A percentile compares a stretch with the other conserved stretches of the same genome.
Conservation (phyloP, 2,329 filamentous ascomycete species). For the Phialophora verrucosa region DNA sequence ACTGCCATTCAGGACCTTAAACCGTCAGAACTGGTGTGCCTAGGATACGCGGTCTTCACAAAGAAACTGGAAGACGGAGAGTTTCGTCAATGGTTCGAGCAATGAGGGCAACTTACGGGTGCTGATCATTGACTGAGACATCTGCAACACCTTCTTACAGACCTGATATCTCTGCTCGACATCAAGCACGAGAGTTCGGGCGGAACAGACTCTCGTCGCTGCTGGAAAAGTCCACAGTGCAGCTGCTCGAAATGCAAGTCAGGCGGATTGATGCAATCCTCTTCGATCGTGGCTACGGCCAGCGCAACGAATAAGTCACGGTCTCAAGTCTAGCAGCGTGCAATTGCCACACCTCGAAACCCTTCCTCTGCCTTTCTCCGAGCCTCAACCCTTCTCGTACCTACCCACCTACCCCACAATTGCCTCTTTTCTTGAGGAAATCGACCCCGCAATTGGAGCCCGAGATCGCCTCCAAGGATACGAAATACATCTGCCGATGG, state of each 20-base stretch:
- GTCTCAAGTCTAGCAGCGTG: too few species aligned
- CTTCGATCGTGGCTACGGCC: too few species aligned
- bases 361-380: not conserved
- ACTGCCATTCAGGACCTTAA: too few species aligned
- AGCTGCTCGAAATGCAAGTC: not conserved
- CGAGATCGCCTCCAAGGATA: not conserved
- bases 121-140: not conserved
- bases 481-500: not conserved
- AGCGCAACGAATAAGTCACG: too few species aligned
- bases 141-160: not conserved
- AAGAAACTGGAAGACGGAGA: not conserved
- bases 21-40: not conserved
- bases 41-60: not conserved
- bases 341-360: not conserved
- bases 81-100: not conserved
- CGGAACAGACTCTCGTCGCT: not conserved
- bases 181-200: not conserved
- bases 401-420: not conserved
- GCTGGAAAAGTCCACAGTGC: not conserved
- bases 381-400: not conserved
- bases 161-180: not conserved
- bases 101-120: not conserved
- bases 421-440: not conserved
- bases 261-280: not conserved
- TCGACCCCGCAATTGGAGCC: constrained; percentile 3